Evolutionary conservation across 139 green algal genomes (phyloP).

Genomic region (Chlorokybus atmophyticus): DNA sequence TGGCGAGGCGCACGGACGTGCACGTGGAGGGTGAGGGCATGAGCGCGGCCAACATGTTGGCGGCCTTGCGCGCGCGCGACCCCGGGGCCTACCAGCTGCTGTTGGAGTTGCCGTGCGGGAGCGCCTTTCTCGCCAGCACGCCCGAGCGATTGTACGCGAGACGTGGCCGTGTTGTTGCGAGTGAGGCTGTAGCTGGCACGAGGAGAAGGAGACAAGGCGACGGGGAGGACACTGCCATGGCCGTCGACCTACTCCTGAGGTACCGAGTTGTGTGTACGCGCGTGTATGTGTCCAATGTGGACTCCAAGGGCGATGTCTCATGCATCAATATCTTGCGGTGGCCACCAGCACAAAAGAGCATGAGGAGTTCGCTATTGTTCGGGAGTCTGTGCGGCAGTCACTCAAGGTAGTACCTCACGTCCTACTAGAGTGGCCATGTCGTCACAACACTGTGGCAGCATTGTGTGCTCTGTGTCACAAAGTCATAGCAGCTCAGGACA

Average conservation of each 20-base stretch:
- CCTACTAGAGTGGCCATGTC: too few species aligned
- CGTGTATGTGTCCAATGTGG: too few species aligned
- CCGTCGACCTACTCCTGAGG: conserved; percentile 65
- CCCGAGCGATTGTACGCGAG: conserved; percentile 81
- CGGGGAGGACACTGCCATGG: conserved; percentile 39
- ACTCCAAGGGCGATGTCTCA: too few species aligned
- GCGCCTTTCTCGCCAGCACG: conserved; percentile 73
- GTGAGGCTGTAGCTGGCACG: conserved; percentile 82
- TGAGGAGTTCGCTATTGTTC: conserved; percentile 59
- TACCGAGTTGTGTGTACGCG: too few species aligned
- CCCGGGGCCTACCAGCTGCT: conserved; percentile 69
- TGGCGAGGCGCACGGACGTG: conserved; percentile 10
- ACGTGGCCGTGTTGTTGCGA: conserved; percentile 46
- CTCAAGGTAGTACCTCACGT: too few species aligned
- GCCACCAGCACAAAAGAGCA: conserved; percentile 90
- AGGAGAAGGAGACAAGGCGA: conserved; percentile 41
- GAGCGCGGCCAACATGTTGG: too few species aligned
- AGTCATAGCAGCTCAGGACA: too few species aligned
- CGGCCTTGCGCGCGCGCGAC: conserved; percentile 58
- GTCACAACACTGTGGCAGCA: too few species aligned
- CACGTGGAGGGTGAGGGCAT: conserved; percentile 39
- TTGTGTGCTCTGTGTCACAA: too few species aligned
- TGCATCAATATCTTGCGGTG: too few species aligned
- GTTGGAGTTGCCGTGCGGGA: conserved; percentile 37
- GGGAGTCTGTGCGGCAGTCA: conserved; percentile 15